Evolutionary conservation across 176 grass and related monocot genomes (phyloP), one percentile per base, ranked within the genome.

Genomic region (Bolboschoenus planiculmis): DNA sequence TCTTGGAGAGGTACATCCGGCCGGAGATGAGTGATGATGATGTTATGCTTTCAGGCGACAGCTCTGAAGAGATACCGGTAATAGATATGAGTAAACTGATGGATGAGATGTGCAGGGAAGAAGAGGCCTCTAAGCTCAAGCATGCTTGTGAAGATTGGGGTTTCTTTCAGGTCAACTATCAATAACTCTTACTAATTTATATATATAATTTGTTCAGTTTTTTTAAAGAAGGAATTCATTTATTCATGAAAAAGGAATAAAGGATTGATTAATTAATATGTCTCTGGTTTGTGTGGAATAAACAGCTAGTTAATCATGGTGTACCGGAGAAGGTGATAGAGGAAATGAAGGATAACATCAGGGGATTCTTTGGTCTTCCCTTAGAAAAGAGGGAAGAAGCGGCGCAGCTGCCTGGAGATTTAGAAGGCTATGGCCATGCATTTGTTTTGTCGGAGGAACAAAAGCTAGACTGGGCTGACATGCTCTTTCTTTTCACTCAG

Each of bases 381-480:
- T 74, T 87, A 0, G 39, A 90, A 10, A 43, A 86, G 68, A 93
- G 90, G 76, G 76, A 40, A 81, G 16, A 39, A 10, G 82, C 82
- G 16, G 88, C 86, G 18, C 87, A 88, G 46, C 31, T 43, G 20
- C 80, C 87, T 7, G 83, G 87, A 85, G 75, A 88, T 27, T 27
- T 89, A 13, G 83, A 94, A 87, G 87, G 89, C 14, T 94, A 91
- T 55, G 90, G 87, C 4, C 89, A 91, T 34, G 58, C 53, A 7
- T 91, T 86, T 72, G 87, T 90, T 63, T 31, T 71, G 5, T 90
- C 87, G 0, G 42, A 85, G 2, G 83, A 79, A 30, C 87, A 94
- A 64, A 94, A 86, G 51, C 85, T 94, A 10, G 90, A 94, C 71
- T 94, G 90, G 85, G 55, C 81, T 14, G 88, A 92, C 62, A 55